A percentile compares a stretch with the other conserved stretches of the same genome.
These are phyloP conservation scores for Talaromyces sp. DNA, from an alignment of 2,329 filamentous ascomycete species.

Conservation along the genomic window DNA sequence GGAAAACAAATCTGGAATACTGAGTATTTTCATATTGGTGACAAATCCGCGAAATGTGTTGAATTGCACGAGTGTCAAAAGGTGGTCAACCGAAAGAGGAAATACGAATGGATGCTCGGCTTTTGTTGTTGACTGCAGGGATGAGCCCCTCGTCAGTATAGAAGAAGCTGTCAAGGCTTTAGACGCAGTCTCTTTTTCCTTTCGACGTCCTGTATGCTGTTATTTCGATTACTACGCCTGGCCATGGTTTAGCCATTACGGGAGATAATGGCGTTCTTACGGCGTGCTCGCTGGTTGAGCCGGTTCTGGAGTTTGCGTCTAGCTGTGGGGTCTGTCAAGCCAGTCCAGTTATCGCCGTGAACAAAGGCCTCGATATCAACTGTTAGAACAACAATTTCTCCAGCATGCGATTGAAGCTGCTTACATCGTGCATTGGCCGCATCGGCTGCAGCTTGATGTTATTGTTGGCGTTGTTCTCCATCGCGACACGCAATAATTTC, in stretches of 20 bases:
- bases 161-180: background rate
- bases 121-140: background rate
- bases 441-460: background rate
- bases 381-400: background rate
- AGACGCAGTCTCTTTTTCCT: background rate
- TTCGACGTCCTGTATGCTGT: conserved; percentile 1
- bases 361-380: background rate
- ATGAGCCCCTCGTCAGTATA: no score
- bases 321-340: conserved; percentile 13
- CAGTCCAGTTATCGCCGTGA: conserved; percentile 13
- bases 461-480: background rate
- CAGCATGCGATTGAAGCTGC: background rate
- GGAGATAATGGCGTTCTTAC: conserved; percentile 11
- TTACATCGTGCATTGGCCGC: conserved; percentile 3
- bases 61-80: conserved; percentile 11
- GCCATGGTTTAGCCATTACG: background rate
- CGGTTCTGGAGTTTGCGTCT: conserved; percentile 17
- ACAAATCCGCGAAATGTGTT: conserved; percentile 14
- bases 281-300: conserved; percentile 16
- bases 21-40: conserved; percentile 12
- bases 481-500: background rate
- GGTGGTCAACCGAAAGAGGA: conserved; percentile 11
- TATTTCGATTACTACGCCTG: background rate
- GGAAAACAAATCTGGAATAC: conserved; percentile 2
- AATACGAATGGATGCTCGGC: conserved; percentile 1